Conservation (phyloP, 1,139 yeast species). For the Suhomyces wounanorum region DNA sequence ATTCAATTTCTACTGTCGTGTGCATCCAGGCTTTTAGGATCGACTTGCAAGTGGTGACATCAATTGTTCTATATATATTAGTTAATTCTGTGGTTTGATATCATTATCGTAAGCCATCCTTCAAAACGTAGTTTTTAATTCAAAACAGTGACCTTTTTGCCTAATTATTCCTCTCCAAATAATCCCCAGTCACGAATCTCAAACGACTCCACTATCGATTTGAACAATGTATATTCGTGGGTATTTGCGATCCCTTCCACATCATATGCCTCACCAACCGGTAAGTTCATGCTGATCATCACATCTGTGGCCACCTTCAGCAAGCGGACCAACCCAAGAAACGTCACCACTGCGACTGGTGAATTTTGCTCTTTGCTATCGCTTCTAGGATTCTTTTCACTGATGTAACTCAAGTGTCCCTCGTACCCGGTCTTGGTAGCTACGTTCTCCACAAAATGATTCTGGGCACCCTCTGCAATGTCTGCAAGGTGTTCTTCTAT, state of each 20-base stretch:
- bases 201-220: slow-evolving; percentile 21
- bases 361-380: slow-evolving; percentile 50
- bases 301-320: slow-evolving; percentile 59
- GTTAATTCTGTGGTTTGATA: no score
- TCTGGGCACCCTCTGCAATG: slow-evolving; percentile 24
- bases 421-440: slow-evolving; percentile 15
- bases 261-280: slow-evolving; percentile 26
- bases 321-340: slow-evolving; percentile 57
- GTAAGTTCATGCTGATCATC: slow-evolving; percentile 60
- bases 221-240: slow-evolving; percentile 20
- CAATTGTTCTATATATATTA: no score
- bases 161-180: slow-evolving; percentile 19
- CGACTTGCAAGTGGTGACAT: no score
- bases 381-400: slow-evolving; percentile 37
- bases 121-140: no score
- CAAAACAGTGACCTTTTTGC: no score
- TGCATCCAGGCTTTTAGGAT: no score
- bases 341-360: slow-evolving; percentile 34
- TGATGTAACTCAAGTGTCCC: slow-evolving; percentile 15
- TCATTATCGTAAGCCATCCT: no score
- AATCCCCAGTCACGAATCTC: slow-evolving; percentile 31
- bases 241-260: slow-evolving; percentile 15
- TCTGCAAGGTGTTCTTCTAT: slow-evolving; percentile 47
- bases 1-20: no score
- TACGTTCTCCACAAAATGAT: slow-evolving; percentile 13